These are phyloP conservation scores for Pittosporum tobira DNA, from an alignment of 129 eudicot genomes.

Conservation along the genomic window DNA sequence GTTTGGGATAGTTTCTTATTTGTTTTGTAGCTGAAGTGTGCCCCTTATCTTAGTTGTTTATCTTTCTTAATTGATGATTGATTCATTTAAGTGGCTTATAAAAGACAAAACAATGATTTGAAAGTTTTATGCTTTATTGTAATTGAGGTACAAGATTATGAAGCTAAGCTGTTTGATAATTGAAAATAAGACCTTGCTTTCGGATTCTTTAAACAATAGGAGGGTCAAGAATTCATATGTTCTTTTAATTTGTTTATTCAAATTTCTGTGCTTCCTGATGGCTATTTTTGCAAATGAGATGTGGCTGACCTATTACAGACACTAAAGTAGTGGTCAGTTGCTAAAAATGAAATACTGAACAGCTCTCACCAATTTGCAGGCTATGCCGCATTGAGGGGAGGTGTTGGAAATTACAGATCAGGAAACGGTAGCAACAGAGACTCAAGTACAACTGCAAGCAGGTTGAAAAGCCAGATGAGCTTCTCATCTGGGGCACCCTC, in stretches of 20 bases:
- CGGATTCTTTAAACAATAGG: too few species aligned
- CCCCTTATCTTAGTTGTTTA: not conserved
- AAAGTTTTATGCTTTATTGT: not conserved
- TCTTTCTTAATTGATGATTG: not conserved
- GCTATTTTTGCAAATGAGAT: not conserved
- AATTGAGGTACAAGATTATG: constrained; percentile 5
- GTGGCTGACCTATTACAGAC: not conserved
- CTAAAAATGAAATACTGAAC: constrained; percentile 11
- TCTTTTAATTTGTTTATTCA: not conserved
- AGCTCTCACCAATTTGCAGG: constrained; percentile 37
- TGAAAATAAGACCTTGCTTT: not conserved
- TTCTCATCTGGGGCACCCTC: constrained; percentile 29
- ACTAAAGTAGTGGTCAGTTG: not conserved
- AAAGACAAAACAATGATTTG: constrained; percentile 1
- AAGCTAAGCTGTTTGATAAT: not conserved
- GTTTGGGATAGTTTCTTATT: not conserved
- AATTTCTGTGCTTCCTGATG: not conserved
- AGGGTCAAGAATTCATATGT: not conserved
- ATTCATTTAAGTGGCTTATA: not conserved
- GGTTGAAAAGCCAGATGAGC: constrained; percentile 38
- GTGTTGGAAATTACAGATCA: constrained; percentile 35
- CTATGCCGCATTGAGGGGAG: constrained; percentile 39
- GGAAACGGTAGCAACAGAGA: constrained; percentile 40
- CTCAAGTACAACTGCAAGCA: constrained; percentile 26
- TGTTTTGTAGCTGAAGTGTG: not conserved